A percentile compares a stretch with the other conserved stretches of the same genome.
phyloP scores from a whole-genome alignment of 2,329 filamentous ascomycete genomes.

The Ascochyta viciae-villosae region DNA sequence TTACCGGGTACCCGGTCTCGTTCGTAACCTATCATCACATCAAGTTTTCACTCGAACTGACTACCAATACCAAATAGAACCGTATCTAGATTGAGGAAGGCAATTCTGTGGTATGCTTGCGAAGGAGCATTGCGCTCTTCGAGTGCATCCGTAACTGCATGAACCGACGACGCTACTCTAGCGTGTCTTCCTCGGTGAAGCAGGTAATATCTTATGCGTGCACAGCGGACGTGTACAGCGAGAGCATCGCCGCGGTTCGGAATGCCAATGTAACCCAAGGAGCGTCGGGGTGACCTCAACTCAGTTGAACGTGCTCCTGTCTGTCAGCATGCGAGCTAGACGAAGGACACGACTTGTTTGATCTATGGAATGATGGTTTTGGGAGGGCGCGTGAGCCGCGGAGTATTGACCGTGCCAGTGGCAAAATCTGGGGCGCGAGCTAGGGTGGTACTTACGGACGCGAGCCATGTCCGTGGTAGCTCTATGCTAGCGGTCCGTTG shows the following conservation, averaged over 20 bases:
- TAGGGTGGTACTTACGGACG: conserved; percentile 22
- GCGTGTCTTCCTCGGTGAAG: neutral
- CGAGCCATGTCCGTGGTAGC: conserved; percentile 20
- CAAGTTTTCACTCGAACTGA: neutral
- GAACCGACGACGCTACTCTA: neutral
- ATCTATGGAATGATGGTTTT: neutral
- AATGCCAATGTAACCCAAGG: conserved; percentile 24
- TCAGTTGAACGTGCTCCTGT: conserved; percentile 8
- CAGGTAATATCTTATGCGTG: conserved; percentile 13
- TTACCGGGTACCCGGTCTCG: no score
- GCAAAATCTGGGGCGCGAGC: neutral
- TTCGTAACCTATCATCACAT: neutral
- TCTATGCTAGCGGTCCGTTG: no score
- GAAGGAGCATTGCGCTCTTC: neutral
- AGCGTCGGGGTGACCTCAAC: conserved; percentile 13
- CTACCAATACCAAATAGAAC: neutral
- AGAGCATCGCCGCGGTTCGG: conserved; percentile 26
- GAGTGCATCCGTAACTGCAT: neutral
- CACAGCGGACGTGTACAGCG: conserved; percentile 26
- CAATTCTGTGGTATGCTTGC: neutral
- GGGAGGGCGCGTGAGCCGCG: neutral
- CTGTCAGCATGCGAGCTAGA: neutral
- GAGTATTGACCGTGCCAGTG: neutral
- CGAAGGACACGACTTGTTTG: no score
- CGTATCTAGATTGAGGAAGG: neutral